Percentiles rank a stretch among this genome's conserved stretches.
phyloP scores from a whole-genome alignment of 768 basidiomycete genomes.

The Boletus huronensis region DNA sequence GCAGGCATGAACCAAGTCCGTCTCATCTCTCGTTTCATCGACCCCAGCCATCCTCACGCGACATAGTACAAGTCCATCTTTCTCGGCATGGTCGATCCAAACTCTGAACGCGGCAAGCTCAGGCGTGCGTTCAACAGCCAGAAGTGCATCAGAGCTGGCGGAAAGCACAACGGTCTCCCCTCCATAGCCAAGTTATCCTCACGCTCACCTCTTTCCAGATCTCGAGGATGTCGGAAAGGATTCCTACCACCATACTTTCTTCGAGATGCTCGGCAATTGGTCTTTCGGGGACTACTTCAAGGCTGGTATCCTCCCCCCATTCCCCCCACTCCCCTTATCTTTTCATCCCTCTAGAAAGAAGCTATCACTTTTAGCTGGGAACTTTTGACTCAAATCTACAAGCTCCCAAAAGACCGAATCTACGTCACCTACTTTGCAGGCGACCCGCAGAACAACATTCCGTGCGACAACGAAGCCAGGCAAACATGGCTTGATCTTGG shows the following conservation, averaged over 20 bases:
- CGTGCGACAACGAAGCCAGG: constrained; percentile 85
- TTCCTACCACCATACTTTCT: constrained; percentile 97
- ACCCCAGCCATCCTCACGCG: constrained; percentile 10
- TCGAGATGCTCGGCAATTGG: constrained; percentile 99
- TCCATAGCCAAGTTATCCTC: background rate
- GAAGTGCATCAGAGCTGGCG: constrained; percentile 98
- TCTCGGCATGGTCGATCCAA: constrained; percentile 94
- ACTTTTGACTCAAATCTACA: constrained; percentile 84
- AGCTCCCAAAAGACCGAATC: constrained; percentile 82
- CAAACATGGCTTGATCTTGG: constrained; percentile 88
- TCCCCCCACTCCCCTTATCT: background rate
- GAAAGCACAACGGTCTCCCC: constrained; percentile 89
- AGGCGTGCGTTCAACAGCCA: constrained; percentile 95
- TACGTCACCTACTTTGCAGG: constrained; percentile 99
- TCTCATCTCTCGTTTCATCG: background rate
- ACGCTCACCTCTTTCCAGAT: constrained; percentile 47
- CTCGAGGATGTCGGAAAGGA: constrained; percentile 99
- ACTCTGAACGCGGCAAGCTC: constrained; percentile 86
- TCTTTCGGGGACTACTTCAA: constrained; percentile 99
- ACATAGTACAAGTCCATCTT: constrained; percentile 92
- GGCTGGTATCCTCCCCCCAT: constrained; percentile 38
- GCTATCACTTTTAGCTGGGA: constrained; percentile 94
- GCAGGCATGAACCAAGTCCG: constrained; percentile 94
- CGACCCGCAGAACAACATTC: constrained; percentile 77
- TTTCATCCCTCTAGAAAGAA: constrained; percentile 62